Evolutionary conservation across 2,329 filamentous ascomycete species (phyloP), one percentile per base, ranked within the genome.

Genomic region (Arthrobotrys pseudoclavata): DNA sequence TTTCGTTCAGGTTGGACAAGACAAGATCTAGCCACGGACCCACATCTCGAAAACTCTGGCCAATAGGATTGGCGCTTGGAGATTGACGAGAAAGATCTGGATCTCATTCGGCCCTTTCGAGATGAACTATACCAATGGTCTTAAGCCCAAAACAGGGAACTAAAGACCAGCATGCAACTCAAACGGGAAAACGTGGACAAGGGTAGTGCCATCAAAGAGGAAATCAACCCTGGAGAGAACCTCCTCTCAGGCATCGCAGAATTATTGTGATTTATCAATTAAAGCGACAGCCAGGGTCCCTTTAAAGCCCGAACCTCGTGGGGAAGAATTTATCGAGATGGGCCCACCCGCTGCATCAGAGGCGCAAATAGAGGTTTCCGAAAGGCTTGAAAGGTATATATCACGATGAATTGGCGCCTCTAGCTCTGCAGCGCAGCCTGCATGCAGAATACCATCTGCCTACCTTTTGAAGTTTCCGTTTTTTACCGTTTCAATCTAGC

Each of bases 1-100:
- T 76, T 76, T 76, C 72, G 72, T 76, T 66, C 72, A 76, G 48
- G 72, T 76, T 70, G 72, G 72, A 70, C 72, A 76, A 76, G 71
- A 66, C 72, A 67, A 76, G 72, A 76, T 76, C 66, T 69, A 24
- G 72, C 72, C 57, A 70, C 22, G 52, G 72, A 66, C 72, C 72
- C 72, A 76, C 72, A 37, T 45, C 42, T 52, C 52, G 60, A 70
- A 24, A 15, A 40, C n/a, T 69, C 60, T 40, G 18, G 37, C 72
- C 72, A 76, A 76, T 76, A 47, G 37, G 37, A 47, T 47, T 7
- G 60, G 72, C 72, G 72, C 72, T 76, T 76, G 72, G 71, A 76
- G 72, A 76, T 76, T 76, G 72, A 76, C 72, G 72, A 76, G 72
- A 76, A 76, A 69, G 72, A 76, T 76, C 72, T 76, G 72, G 72